phyloP scores from a whole-genome alignment of 2,329 filamentous ascomycete species.

The Magnaporthiopsis rhizophila region DNA sequence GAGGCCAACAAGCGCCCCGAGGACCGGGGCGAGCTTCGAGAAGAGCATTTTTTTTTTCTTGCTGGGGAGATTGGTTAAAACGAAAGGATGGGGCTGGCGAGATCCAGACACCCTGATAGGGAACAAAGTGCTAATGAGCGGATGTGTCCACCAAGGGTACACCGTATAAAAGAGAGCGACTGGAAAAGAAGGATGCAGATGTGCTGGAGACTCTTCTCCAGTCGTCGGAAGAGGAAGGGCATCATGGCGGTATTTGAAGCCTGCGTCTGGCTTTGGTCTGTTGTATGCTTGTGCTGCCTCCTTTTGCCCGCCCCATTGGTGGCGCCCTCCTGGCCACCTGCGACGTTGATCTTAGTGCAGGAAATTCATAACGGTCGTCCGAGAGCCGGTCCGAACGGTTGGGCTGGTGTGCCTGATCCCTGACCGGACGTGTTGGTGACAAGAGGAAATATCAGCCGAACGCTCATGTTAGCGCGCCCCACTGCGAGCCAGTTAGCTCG shows the following conservation, averaged over 20 bases:
- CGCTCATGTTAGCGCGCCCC: background rate
- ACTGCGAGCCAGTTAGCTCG: background rate
- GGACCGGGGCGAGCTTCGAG: conserved; percentile 9
- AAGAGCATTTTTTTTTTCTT: conserved; percentile 12
- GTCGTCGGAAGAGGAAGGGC: background rate
- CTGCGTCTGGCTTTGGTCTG: background rate
- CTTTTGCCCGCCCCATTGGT: background rate
- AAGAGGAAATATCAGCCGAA: background rate
- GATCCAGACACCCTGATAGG: background rate
- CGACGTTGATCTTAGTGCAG: background rate
- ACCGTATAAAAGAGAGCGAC: conserved; percentile 2
- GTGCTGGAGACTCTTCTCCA: background rate
- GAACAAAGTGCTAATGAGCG: background rate
- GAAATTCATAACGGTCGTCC: no score
- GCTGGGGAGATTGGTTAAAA: background rate
- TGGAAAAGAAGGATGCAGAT: background rate
- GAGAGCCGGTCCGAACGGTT: no score
- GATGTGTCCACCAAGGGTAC: background rate
- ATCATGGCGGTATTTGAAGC: background rate
- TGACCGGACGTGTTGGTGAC: background rate
- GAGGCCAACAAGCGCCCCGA: conserved; percentile 12
- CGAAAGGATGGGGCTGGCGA: background rate
- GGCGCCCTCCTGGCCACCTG: background rate
- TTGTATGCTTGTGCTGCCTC: background rate
- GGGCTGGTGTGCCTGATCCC: no score